These are phyloP conservation scores for Phytopythium delawarense DNA, from an alignment of 352 stramenopile genomes.

Conservation along the genomic window DNA sequence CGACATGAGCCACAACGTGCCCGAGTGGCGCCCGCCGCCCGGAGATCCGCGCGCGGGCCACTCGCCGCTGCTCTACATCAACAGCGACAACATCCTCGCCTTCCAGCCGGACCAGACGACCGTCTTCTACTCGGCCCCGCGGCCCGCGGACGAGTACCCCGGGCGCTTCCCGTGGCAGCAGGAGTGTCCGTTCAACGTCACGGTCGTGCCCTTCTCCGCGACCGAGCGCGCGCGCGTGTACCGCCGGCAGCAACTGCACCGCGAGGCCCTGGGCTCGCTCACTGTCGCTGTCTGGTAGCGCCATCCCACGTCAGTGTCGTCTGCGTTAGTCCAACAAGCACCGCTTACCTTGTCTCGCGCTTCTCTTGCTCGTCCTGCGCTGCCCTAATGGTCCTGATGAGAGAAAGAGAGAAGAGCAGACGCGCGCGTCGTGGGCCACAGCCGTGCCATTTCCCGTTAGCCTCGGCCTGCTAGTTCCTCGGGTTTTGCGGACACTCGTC, in stretches of 20 bases:
- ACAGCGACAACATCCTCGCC: slow-evolving; percentile 42
- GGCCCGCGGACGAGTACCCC: slow-evolving; percentile 24
- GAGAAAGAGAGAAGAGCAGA: no score
- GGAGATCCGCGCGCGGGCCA: neutral
- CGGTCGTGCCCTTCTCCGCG: slow-evolving; percentile 16
- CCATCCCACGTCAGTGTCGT: neutral
- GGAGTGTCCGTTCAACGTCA: slow-evolving; percentile 35
- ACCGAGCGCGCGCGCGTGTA: slow-evolving; percentile 16
- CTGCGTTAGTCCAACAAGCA: neutral
- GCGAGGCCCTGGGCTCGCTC: slow-evolving; percentile 1
- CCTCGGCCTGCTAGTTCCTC: slow-evolving; percentile 27
- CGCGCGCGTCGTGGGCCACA: no score
- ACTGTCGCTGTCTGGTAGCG: neutral
- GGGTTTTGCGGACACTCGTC: slow-evolving; percentile 76
- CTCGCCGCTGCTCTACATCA: slow-evolving; percentile 34
- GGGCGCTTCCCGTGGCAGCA: slow-evolving; percentile 35
- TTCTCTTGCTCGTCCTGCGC: neutral
- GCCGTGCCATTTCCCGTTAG: neutral
- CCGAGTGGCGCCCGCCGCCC: slow-evolving; percentile 5
- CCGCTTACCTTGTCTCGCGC: neutral
- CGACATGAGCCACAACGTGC: slow-evolving; percentile 39
- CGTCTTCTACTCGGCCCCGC: slow-evolving; percentile 23
- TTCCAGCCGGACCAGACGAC: slow-evolving; percentile 16
- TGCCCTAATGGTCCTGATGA: no score
- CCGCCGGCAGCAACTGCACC: slow-evolving; percentile 20